These are phyloP conservation scores for Rossbeevera mucosa DNA, from an alignment of 768 basidiomycete genomes.

Conservation along the genomic window DNA sequence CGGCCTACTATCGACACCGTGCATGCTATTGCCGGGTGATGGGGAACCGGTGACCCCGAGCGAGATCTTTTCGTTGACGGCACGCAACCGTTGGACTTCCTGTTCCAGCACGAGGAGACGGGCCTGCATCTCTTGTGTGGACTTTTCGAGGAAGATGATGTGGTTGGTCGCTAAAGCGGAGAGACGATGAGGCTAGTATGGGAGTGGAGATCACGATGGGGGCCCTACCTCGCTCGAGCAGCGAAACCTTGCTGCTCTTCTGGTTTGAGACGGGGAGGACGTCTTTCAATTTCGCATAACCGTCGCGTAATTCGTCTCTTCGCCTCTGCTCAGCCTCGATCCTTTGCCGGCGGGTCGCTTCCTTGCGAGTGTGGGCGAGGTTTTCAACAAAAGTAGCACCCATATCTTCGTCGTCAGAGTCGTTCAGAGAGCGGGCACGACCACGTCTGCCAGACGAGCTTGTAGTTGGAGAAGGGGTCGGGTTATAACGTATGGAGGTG, in stretches of 20 bases:
- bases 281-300: slow-evolving; percentile 84
- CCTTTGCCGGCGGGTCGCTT: slow-evolving; percentile 77
- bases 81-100: slow-evolving; percentile 66
- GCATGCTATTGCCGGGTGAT: slow-evolving; percentile 46
- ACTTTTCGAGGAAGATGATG: slow-evolving; percentile 66
- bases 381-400: slow-evolving; percentile 64
- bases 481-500: slow-evolving; percentile 65
- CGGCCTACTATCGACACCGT: slow-evolving; percentile 43
- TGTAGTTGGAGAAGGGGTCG: slow-evolving; percentile 72
- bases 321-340: slow-evolving; percentile 90
- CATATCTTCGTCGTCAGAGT: slow-evolving; percentile 76
- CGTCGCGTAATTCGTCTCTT: slow-evolving; percentile 85
- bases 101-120: slow-evolving; percentile 62
- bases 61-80: slow-evolving; percentile 81
- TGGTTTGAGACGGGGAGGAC: slow-evolving; percentile 84
- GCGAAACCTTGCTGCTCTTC: slow-evolving; percentile 86
- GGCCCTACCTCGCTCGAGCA: slow-evolving; percentile 79
- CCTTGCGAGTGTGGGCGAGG: slow-evolving; percentile 73
- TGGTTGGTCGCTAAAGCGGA: slow-evolving; percentile 64
- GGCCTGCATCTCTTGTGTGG: slow-evolving; percentile 65
- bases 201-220: slow-evolving; percentile 1
- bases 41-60: slow-evolving; percentile 55
- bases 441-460: slow-evolving; percentile 68
- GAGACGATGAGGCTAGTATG: slow-evolving; percentile 12
- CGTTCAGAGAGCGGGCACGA: slow-evolving; percentile 61